Conservation (phyloP, 129 eudicot genomes). For the Logfia minima region DNA sequence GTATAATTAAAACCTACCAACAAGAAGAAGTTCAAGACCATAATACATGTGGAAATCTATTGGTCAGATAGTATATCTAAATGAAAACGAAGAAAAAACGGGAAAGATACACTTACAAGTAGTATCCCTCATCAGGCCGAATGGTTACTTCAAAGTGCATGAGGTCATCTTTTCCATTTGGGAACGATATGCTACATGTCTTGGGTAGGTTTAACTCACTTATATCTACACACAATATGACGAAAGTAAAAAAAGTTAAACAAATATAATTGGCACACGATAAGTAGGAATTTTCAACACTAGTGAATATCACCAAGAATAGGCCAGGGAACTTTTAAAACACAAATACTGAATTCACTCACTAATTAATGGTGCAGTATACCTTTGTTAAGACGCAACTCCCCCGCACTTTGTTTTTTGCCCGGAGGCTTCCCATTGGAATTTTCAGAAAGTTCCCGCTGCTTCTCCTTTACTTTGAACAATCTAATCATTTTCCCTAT, state of each 20-base stretch:
- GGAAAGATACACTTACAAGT: conserved; percentile 52
- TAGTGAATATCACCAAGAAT: neutral
- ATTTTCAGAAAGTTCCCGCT: conserved; percentile 75
- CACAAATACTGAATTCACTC: neutral
- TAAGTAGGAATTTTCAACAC: neutral
- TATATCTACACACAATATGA: conserved; percentile 50
- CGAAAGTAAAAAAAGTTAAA: neutral
- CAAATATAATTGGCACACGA: neutral
- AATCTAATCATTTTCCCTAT: conserved; percentile 65
- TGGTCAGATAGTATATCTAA: neutral
- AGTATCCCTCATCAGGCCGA: conserved; percentile 86
- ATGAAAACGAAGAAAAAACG: neutral
- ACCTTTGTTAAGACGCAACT: conserved; percentile 90
- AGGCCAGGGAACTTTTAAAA: no score
- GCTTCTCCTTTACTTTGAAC: conserved; percentile 84
- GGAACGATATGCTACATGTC: conserved; percentile 69
- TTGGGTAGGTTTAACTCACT: conserved; percentile 79
- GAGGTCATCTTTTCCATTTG: conserved; percentile 84
- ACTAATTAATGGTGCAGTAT: neutral
- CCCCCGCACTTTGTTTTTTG: conserved; percentile 94
- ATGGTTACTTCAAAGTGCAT: conserved; percentile 92
- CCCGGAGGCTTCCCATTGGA: conserved; percentile 69
- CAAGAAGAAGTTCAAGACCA: neutral
- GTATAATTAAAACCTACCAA: neutral
- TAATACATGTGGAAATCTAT: no score